Evolutionary conservation across 306 rosid species (phyloP), one percentile per base, ranked within the genome.

Genomic region (Pachyrhizus erosus): DNA sequence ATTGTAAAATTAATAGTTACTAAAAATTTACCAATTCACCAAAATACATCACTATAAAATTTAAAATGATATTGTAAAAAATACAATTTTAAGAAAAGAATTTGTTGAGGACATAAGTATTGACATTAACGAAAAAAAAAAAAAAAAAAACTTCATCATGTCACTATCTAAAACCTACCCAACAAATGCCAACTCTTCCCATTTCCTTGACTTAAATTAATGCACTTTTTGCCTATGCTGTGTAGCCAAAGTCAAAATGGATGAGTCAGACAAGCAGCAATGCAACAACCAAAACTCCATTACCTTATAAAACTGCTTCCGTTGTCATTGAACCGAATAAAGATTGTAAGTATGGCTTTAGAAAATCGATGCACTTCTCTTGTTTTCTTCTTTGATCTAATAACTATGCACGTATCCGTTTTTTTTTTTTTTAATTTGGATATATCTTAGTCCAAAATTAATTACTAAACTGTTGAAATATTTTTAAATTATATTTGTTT

Each of bases 161-260:
- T 82, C 72, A 68, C 61, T 45, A 15, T 67, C 72, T 6, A 20
- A 27, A 43, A 75, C 76, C 51, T 27, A 82, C 81, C 85, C 20
- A 55, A 67, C 77, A 34, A 54, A 49, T 64, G 49, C 45, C 58
- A 57, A 51, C 13, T 26, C 14, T 0, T 27, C 23, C 26, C 67
- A 43, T 31, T 14, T 24, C 17, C 37, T 26, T 58, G 66, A 55
- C 27, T 9, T 55, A 21, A 21, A 21, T 9, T 9, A 4, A 20
- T 21, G 15, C 14, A 57, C 64, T 21, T 57, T 57, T 57, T 57
- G 31, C 2, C 6, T 57, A 2, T 57, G 64, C 15, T 57, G 13
- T 21, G 13, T 14, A 20, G 15, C 64, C 31, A 60, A 54, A 82
- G 86, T 45, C 82, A 82, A 64, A 75, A 24, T 26, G 24, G 31